Conservation (phyloP, 257 asterid genomes). For the Galeopsis tetrahit region DNA sequence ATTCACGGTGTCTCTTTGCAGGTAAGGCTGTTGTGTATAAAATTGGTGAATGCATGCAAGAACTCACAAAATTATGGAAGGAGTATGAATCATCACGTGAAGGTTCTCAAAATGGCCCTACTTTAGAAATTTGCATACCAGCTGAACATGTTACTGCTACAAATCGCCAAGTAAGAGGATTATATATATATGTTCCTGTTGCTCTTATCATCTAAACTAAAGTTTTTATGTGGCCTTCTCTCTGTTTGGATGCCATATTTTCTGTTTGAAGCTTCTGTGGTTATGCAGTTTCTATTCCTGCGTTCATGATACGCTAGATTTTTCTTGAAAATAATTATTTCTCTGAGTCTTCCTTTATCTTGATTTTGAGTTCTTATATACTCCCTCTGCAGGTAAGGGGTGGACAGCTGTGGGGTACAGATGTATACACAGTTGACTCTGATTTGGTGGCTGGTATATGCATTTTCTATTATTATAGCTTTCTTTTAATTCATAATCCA, state of each 20-base stretch:
- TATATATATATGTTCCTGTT: constrained; percentile 20
- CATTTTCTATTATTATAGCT: constrained; percentile 29
- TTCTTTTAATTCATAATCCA: constrained; percentile 5
- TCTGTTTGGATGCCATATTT: background rate
- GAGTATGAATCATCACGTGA: constrained; percentile 68
- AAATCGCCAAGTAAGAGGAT: constrained; percentile 81
- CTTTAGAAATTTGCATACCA: constrained; percentile 90
- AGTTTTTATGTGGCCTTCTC: constrained; percentile 1
- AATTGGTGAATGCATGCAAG: constrained; percentile 95
- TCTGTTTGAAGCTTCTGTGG: constrained; percentile 9
- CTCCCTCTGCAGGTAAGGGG: constrained; percentile 80
- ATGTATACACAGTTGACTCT: constrained; percentile 93
- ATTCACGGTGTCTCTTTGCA: constrained; percentile 40
- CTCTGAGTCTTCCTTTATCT: constrained; percentile 9
- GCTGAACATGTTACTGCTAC: constrained; percentile 95
- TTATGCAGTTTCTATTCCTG: constrained; percentile 9
- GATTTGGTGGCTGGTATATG: constrained; percentile 95
- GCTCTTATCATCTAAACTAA: constrained; percentile 18
- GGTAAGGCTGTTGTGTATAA: constrained; percentile 78
- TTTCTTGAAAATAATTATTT: constrained; percentile 19
- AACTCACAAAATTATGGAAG: constrained; percentile 75
- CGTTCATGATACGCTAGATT: background rate
- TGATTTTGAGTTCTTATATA: constrained; percentile 35
- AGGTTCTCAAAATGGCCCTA: constrained; percentile 74
- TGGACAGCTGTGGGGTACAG: constrained; percentile 99